Percentiles rank a stretch among this genome's conserved stretches.
phyloP scores from a whole-genome alignment of 805 yeast species.

The Komagataella pseudopastoris region DNA sequence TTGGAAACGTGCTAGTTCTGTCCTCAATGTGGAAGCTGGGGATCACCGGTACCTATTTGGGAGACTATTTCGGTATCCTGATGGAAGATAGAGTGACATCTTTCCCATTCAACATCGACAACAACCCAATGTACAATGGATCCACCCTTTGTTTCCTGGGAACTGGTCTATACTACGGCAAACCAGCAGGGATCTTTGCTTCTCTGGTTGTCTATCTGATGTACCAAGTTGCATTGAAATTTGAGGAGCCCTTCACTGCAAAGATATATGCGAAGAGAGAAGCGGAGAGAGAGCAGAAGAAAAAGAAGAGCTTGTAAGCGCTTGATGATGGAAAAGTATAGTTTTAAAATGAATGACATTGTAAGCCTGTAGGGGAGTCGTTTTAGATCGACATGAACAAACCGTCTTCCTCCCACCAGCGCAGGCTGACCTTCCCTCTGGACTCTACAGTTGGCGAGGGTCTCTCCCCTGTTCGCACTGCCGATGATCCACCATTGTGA shows the following conservation, averaged over 20 bases:
- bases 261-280: constrained; percentile 73
- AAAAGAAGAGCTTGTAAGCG: neutral
- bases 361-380: neutral
- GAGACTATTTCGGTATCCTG: constrained; percentile 93
- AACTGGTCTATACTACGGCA: constrained; percentile 75
- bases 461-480: neutral
- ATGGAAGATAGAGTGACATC: constrained; percentile 83
- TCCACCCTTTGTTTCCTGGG: constrained; percentile 84
- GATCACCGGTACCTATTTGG: constrained; percentile 90
- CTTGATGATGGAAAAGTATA: neutral
- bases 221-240: constrained; percentile 72
- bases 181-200: constrained; percentile 77
- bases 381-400: no score
- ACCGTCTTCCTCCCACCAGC: neutral
- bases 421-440: neutral
- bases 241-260: constrained; percentile 96
- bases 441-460: neutral
- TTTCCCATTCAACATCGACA: constrained; percentile 84
- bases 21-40: constrained; percentile 89
- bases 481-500: neutral
- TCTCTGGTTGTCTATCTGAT: constrained; percentile 62
- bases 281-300: constrained; percentile 16
- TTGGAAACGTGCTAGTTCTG: constrained; percentile 72
- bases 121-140: constrained; percentile 97
- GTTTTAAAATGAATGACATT: neutral